These are phyloP conservation scores for Brasilioporus rufonigricans DNA, from an alignment of 768 basidiomycete genomes.

Conservation along the genomic window DNA sequence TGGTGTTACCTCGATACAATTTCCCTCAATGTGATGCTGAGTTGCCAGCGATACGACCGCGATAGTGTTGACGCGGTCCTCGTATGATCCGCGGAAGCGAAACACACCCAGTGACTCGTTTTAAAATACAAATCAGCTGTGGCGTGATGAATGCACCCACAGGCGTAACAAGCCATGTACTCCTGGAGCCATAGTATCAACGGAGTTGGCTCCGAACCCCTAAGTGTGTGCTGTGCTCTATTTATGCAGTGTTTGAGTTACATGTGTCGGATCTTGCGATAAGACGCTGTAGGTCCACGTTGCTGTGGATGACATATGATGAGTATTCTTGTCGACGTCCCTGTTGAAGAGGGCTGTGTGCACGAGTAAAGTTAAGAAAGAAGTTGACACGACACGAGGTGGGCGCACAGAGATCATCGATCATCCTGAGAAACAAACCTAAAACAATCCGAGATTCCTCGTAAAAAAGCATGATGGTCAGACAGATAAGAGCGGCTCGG, in stretches of 20 bases:
- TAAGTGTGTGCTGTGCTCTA: background rate
- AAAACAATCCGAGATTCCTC: background rate
- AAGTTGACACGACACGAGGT: slow-evolving; percentile 11
- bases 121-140: background rate
- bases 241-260: background rate
- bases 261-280: slow-evolving; percentile 8
- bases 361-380: background rate
- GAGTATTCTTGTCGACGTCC: no score
- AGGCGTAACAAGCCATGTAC: background rate
- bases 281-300: slow-evolving; percentile 21
- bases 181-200: background rate
- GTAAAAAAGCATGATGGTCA: slow-evolving; percentile 3
- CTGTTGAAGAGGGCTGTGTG: background rate
- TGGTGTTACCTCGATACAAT: slow-evolving; percentile 15
- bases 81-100: slow-evolving; percentile 11
- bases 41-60: slow-evolving; percentile 11
- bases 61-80: background rate
- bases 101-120: background rate
- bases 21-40: slow-evolving; percentile 1
- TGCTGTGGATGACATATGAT: slow-evolving; percentile 17
- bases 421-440: slow-evolving; percentile 15
- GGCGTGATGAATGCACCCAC: background rate
- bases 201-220: background rate
- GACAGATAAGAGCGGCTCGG: slow-evolving; percentile 13
- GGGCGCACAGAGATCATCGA: background rate